phyloP scores from a whole-genome alignment of 2,329 filamentous ascomycete genomes.

The Ceratocystis cacaofunesta region DNA sequence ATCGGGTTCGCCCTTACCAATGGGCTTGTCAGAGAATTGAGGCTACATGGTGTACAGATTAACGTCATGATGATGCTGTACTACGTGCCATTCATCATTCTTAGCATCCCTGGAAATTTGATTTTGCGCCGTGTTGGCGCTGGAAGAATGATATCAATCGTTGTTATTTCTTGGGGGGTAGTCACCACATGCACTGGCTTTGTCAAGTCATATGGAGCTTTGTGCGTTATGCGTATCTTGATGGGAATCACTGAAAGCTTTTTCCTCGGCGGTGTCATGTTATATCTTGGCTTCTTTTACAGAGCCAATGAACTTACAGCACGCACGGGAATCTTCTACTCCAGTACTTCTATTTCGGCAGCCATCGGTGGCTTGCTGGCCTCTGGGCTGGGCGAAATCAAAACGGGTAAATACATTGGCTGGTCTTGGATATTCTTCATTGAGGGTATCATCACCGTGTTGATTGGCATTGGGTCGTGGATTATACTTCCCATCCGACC shows the following conservation, averaged over 20 bases:
- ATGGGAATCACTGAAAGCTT: constrained; percentile 20
- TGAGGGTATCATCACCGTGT: constrained; percentile 26
- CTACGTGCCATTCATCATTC: constrained; percentile 19
- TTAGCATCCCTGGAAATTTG: constrained; percentile 21
- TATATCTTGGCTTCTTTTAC: constrained; percentile 22
- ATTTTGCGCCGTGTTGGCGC: constrained; percentile 19
- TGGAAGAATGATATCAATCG: constrained; percentile 17
- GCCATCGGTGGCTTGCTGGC: constrained; percentile 41
- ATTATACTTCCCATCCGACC: constrained; percentile 29
- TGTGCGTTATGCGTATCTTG: constrained; percentile 19
- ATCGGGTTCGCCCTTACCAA: constrained; percentile 28
- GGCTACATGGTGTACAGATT: constrained; percentile 47
- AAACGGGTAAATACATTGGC: constrained; percentile 25
- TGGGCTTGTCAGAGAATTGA: constrained; percentile 42
- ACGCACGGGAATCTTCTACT: constrained; percentile 26
- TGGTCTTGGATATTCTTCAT: constrained; percentile 36
- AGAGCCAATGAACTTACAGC: constrained; percentile 19
- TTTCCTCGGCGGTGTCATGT: constrained; percentile 20
- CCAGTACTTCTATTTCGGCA: constrained; percentile 52
- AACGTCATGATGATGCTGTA: constrained; percentile 23
- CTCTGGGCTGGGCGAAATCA: constrained; percentile 29
- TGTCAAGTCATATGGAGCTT: constrained; percentile 18
- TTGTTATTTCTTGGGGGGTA: constrained; percentile 20
- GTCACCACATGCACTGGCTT: constrained; percentile 20
- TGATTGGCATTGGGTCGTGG: constrained; percentile 24